Base-by-base conservation (phyloP, 495 filamentous ascomycete genomes). In the Podospora pseudopauciseta region DNA sequence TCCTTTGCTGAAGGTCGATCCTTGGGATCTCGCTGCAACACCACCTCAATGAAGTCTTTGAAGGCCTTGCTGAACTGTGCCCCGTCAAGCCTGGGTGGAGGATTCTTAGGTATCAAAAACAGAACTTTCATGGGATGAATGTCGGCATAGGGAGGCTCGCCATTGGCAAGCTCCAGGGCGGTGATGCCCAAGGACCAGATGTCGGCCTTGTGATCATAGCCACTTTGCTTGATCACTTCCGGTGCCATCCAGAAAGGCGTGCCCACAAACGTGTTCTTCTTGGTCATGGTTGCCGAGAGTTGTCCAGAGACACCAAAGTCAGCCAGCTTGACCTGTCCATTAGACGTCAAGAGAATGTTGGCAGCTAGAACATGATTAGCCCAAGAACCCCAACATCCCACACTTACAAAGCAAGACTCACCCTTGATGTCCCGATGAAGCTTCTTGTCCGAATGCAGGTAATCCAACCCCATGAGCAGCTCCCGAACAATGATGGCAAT, bases 161-260 rank as follows among this genome's bases (percentile, higher is more conserved):
- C 95, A 70, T 89, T 89, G 57, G 93, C 94, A 68, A 99, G 79
- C 75, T 99, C 95, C 65, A 99, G 88, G 4, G 95, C 94, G 0
- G 95, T 98, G 73, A 99, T 98, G 13, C 95, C 95, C n/a, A 99
- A 81, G 27, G 96, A 98, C 95, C 95, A 99, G 67, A 99, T 97
- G 75, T 99, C 95, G 5, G 95, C 96, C 81, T 98, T 99, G 80
- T 96, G 93, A 73, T 97, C 94, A 79, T 99, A 99, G 55, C 95
- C 95, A 63, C 92, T 95, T 76, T 97, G 93, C 81, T 97, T 97
- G 78, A 99, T 99, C 34, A 99, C 95, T 78, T 99, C 95, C 9
- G 95, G 95, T 4, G 95, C 95, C 95, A 99, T 99, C 95, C 95
- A 99, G 79, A 97, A 99, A 0, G 95, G 95, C 2, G 95, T 98